Percentiles rank a stretch among this genome's conserved stretches.
Evolutionary conservation across 179 eudicot genomes (phyloP).

Genomic region (Spinacia oleracea): DNA sequence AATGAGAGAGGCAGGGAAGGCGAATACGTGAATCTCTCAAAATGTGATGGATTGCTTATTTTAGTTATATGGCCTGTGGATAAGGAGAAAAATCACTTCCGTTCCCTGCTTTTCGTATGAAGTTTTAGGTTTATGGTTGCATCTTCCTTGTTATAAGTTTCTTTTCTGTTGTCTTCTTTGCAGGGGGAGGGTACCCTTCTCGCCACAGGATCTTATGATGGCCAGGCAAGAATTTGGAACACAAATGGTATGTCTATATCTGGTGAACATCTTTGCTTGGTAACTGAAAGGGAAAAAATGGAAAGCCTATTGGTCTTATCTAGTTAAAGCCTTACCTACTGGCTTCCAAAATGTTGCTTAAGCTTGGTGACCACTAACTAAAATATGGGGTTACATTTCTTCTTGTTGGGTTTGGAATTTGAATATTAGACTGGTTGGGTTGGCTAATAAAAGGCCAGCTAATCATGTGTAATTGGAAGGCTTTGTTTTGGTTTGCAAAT

Average conservation of each 20-base stretch:
- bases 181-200: slow-evolving; percentile 94
- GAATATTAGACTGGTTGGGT: background rate
- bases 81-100: background rate
- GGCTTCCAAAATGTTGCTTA: background rate
- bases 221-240: slow-evolving; percentile 93
- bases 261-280: background rate
- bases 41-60: background rate
- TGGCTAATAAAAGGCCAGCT: slow-evolving; percentile 1
- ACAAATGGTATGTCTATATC: slow-evolving; percentile 54
- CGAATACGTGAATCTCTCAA: too few relatives aligned
- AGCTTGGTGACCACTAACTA: background rate
- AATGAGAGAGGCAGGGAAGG: too few relatives aligned
- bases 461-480: background rate
- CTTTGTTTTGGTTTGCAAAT: background rate
- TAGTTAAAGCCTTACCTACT: background rate
- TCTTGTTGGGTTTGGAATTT: background rate
- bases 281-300: background rate
- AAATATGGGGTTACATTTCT: background rate
- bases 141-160: slow-evolving; percentile 8
- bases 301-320: background rate
- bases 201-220: slow-evolving; percentile 97
- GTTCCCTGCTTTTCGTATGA: background rate
- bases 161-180: slow-evolving; percentile 1
- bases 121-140: background rate
- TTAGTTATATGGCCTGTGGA: background rate